Evolutionary conservation across 306 rosid species (phyloP), one percentile per base, ranked within the genome.

Genomic region (Trifolium repens): DNA sequence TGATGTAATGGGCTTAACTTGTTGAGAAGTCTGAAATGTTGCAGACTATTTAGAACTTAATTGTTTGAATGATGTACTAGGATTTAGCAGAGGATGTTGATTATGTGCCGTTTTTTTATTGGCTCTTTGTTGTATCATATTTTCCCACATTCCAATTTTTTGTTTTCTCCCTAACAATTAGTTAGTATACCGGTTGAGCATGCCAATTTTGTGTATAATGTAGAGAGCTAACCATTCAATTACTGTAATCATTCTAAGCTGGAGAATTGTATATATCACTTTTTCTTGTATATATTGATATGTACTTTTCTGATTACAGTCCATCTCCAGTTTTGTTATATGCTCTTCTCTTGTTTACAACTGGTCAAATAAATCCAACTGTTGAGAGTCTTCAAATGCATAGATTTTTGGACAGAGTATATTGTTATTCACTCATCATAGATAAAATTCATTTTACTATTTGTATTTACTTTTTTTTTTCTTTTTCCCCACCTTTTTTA

Each of bases 1-100:
- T 90, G 77, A 80, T 92, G 92, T 92, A 84, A 77, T 93, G 87
- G 83, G 92, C 80, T 87, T 87, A 87, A 86, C 86, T 85, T 87
- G 73, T 83, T 82, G 82, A 81, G 82, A 75, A 74, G 94, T 86
- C 85, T 83, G 81, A 44, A 44, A 81, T 92, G 84, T 85, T 82
- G 83, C 84, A 82, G 90, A 88, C 82, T 87, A 30, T 81, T 82
- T 84, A 69, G 85, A 76, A 82, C 78, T 80, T 80, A 9, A 60
- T 63, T 87, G 78, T 87, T 81, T 89, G 87, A 83, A 79, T 84
- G 87, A 82, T 90, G 94, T 89, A 90, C 46, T 89, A 89, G 96
- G 93, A 82, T 85, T 79, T 86, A 86, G 89, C 79, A 69, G 84
- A 85, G 85, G 94, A 81, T 89, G 92, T 63, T 91, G 90, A 71